Percentiles rank a stretch among this genome's conserved stretches.
These are phyloP conservation scores for Bruguiera sexangula DNA, from an alignment of 345 rosid species.

Conservation along the genomic window DNA sequence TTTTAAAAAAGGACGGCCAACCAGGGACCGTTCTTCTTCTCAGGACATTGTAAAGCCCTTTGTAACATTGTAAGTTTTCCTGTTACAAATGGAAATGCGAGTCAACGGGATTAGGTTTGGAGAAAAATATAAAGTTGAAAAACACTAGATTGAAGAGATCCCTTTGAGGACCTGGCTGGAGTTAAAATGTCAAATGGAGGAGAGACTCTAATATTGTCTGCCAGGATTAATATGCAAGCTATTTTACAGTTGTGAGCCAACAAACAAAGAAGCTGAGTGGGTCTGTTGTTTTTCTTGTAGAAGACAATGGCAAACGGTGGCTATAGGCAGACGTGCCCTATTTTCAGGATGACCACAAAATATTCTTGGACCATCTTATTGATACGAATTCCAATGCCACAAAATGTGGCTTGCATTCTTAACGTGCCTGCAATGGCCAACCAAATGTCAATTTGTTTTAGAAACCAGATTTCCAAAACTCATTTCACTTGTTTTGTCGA, in stretches of 20 bases:
- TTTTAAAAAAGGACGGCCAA: too few relatives aligned
- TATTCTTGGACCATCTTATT: background rate
- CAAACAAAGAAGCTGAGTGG: background rate
- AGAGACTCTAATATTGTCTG: background rate
- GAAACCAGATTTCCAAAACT: background rate
- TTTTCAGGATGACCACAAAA: background rate
- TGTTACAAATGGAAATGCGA: too few relatives aligned
- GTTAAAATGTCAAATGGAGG: background rate
- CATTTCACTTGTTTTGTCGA: background rate
- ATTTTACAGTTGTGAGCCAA: constrained; percentile 16
- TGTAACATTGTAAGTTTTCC: background rate
- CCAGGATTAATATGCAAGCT: background rate
- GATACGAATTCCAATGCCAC: background rate
- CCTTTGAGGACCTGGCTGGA: background rate
- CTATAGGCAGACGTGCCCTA: background rate
- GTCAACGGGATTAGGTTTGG: too few relatives aligned
- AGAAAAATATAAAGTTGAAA: background rate
- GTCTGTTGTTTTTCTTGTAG: background rate
- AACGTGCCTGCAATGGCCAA: background rate
- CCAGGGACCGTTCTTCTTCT: too few relatives aligned
- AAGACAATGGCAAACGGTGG: background rate
- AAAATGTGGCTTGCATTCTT: background rate
- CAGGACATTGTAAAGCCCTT: background rate
- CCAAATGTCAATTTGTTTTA: background rate
- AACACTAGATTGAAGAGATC: background rate